A percentile compares a stretch with the other conserved stretches of the same genome.
These are phyloP conservation scores for Straminergon stramineum DNA, from an alignment of 225 moss, liverwort and hornwort species.

Conservation along the genomic window DNA sequence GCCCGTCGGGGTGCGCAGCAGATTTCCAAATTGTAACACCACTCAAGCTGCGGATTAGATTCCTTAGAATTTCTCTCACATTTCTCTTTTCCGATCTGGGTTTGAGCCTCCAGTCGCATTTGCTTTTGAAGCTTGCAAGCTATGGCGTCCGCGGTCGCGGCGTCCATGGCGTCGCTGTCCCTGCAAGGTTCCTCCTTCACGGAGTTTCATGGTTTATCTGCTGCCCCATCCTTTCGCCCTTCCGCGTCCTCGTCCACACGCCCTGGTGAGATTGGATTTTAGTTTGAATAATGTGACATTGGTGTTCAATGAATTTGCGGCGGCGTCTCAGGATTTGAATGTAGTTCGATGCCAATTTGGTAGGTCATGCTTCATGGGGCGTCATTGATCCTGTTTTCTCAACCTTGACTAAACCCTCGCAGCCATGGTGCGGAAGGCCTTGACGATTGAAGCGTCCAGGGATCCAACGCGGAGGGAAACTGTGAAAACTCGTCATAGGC, in stretches of 20 bases:
- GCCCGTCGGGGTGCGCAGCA: not conserved
- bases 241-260: not conserved
- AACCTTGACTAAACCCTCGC: not conserved
- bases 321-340: not conserved
- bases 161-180: not conserved
- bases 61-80: not conserved
- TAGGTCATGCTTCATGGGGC: not conserved
- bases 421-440: not conserved
- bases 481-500: slow-evolving; percentile 1
- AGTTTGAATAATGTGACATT: not conserved
- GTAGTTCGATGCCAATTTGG: not conserved
- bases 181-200: not conserved
- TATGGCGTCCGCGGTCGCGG: not conserved
- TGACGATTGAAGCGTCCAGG: slow-evolving; percentile 13
- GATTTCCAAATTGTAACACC: not conserved
- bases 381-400: not conserved
- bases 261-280: not conserved
- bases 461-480: slow-evolving; percentile 4
- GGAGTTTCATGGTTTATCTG: slow-evolving; percentile 1
- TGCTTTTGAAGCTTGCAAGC: not conserved
- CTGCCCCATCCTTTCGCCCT: not conserved
- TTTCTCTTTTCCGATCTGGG: not conserved
- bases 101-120: not conserved
- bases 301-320: not conserved
- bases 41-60: not conserved